These are phyloP conservation scores for Hamiltosporidium tvaerminnensis DNA, from an alignment of 371 early-diverging fungal species.

Conservation along the genomic window DNA sequence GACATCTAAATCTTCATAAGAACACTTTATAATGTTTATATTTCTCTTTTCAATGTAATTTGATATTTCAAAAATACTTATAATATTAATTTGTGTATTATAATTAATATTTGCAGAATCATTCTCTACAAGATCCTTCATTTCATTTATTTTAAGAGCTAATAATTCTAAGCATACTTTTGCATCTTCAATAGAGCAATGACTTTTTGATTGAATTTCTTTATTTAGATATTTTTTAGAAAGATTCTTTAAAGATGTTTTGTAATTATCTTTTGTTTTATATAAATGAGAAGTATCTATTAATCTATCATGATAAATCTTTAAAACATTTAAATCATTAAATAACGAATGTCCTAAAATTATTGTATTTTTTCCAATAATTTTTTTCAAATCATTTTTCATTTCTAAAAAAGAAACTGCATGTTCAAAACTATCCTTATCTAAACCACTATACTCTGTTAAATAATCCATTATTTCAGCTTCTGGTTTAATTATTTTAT, in stretches of 20 bases:
- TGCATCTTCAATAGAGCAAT: slow-evolving; percentile 47
- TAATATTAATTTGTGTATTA: too few relatives aligned
- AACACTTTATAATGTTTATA: too few relatives aligned
- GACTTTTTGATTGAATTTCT: slow-evolving; percentile 34
- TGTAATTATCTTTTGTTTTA: slow-evolving; percentile 28
- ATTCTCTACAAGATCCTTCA: too few relatives aligned
- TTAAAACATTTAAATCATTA: slow-evolving; percentile 40
- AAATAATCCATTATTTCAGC: slow-evolving; percentile 38
- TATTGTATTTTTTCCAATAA: slow-evolving; percentile 47
- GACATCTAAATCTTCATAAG: too few relatives aligned
- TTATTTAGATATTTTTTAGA: slow-evolving; percentile 28
- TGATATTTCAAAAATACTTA: too few relatives aligned
- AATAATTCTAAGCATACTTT: slow-evolving; percentile 26
- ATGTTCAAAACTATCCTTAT: slow-evolving; percentile 9
- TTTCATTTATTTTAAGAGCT: slow-evolving; percentile 20
- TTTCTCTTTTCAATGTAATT: too few relatives aligned
- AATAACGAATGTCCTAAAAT: slow-evolving; percentile 50
- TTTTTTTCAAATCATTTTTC: slow-evolving; percentile 21
- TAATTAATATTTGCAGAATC: too few relatives aligned
- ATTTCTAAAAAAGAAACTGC: slow-evolving; percentile 21
- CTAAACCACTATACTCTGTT: slow-evolving; percentile 44
- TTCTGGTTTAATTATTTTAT: slow-evolving; percentile 41
- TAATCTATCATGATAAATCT: slow-evolving; percentile 39
- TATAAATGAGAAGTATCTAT: slow-evolving; percentile 50
- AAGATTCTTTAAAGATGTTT: slow-evolving; percentile 33